Evolutionary conservation across 1,284 basidiomycete genomes (phyloP).

Genomic region (Ustilago xerochloae): DNA sequence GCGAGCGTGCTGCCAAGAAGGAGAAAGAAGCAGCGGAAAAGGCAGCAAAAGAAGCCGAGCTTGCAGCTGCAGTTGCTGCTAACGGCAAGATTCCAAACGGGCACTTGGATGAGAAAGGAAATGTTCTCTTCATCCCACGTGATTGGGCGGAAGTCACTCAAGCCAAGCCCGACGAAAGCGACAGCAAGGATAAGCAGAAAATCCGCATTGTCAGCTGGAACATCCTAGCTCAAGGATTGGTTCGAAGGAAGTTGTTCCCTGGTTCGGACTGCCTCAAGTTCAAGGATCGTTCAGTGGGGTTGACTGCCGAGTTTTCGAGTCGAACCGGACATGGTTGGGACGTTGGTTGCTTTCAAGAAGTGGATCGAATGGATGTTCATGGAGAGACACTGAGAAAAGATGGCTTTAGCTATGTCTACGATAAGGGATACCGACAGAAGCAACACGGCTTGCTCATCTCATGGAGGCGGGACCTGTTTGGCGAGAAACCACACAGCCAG

Average conservation of each 20-base stretch:
- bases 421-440: conserved; percentile 64
- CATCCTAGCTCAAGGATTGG: conserved; percentile 69
- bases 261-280: conserved; percentile 69
- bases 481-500: conserved; percentile 12
- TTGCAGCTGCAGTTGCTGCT: conserved; percentile 35
- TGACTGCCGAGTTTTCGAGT: conserved; percentile 49
- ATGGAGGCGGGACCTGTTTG: conserved; percentile 51
- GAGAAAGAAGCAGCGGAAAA: conserved; percentile 51
- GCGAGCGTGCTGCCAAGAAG: conserved; percentile 46
- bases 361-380: conserved; percentile 67
- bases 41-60: conserved; percentile 43
- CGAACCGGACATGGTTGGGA: conserved; percentile 66
- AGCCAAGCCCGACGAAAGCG: background rate
- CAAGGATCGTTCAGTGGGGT: conserved; percentile 59
- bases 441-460: conserved; percentile 65
- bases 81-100: conserved; percentile 47
- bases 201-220: conserved; percentile 59
- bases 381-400: conserved; percentile 40
- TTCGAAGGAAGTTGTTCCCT: conserved; percentile 69
- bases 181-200: conserved; percentile 8
- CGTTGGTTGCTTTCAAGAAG: conserved; percentile 69
- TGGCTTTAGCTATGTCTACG: conserved; percentile 60
- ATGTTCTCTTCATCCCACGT: conserved; percentile 40
- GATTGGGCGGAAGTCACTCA: conserved; percentile 32
- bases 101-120: conserved; percentile 41